These are phyloP conservation scores for Heteromeles arbutifolia DNA, from an alignment of 306 rosid species.

Conservation along the genomic window DNA sequence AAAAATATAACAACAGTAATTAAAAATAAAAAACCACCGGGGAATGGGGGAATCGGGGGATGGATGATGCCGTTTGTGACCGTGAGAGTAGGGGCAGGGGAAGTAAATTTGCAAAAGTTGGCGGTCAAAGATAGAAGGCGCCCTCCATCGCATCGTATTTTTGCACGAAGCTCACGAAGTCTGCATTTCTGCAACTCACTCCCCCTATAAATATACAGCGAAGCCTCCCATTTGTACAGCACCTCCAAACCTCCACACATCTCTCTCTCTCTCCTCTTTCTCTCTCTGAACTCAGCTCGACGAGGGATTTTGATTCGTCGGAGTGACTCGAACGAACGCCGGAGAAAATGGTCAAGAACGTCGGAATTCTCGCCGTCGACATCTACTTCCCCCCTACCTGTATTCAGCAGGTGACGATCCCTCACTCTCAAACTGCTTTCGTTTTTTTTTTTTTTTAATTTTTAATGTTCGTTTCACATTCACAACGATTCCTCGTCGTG, in stretches of 20 bases:
- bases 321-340: background rate
- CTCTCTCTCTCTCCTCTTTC: background rate
- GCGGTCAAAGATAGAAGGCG: conserved; percentile 18
- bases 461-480: background rate
- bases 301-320: background rate
- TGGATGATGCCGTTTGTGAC: background rate
- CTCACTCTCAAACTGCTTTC: background rate
- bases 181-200: conserved; percentile 11
- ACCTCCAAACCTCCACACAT: background rate
- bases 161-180: background rate
- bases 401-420: conserved; percentile 68
- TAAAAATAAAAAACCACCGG: background rate
- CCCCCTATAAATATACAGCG: conserved; percentile 6
- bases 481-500: background rate
- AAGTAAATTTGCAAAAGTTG: background rate
- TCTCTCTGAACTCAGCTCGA: background rate
- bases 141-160: background rate
- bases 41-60: no score
- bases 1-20: no score
- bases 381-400: conserved; percentile 87
- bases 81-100: background rate
- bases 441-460: no score
- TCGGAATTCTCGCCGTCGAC: conserved; percentile 89
- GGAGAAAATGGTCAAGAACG: conserved; percentile 66
- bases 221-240: background rate